Conservation (phyloP, 2,329 filamentous ascomycete genomes). For the Pyrenochaeta sp. region DNA sequence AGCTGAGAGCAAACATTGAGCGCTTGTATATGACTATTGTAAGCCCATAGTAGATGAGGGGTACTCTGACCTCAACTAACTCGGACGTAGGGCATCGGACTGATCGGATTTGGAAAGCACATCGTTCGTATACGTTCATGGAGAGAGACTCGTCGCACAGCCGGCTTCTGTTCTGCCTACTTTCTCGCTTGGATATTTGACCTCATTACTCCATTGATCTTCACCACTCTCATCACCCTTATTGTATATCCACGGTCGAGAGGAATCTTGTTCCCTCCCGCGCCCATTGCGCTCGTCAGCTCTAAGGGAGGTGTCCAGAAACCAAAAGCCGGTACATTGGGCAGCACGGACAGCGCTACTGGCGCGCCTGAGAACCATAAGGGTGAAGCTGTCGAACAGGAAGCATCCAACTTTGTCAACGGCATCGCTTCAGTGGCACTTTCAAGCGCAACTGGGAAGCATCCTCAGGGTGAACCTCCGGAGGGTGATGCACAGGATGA, state of each 20-base stretch:
- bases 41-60: constrained; percentile 13
- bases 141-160: constrained; percentile 74
- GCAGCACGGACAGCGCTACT: constrained; percentile 77
- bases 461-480: constrained; percentile 70
- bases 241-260: constrained; percentile 71
- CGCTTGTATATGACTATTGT: constrained; percentile 80
- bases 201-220: constrained; percentile 69
- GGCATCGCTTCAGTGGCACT: constrained; percentile 75
- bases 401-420: constrained; percentile 81
- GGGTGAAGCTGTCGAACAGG: constrained; percentile 82
- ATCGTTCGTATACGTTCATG: constrained; percentile 79
- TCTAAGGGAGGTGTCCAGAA: constrained; percentile 76
- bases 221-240: constrained; percentile 67
- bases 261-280: constrained; percentile 74
- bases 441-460: constrained; percentile 77
- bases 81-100: constrained; percentile 59
- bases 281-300: constrained; percentile 76
- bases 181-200: constrained; percentile 75
- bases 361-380: constrained; percentile 84
- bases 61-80: constrained; percentile 10
- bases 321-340: constrained; percentile 76
- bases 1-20: constrained; percentile 78
- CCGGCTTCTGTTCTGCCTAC: constrained; percentile 69
- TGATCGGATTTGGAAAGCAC: constrained; percentile 75
- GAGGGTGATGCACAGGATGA: constrained; percentile 54